Evolutionary conservation across 768 basidiomycete species (phyloP).

Genomic region (Tephrocybe sp.): DNA sequence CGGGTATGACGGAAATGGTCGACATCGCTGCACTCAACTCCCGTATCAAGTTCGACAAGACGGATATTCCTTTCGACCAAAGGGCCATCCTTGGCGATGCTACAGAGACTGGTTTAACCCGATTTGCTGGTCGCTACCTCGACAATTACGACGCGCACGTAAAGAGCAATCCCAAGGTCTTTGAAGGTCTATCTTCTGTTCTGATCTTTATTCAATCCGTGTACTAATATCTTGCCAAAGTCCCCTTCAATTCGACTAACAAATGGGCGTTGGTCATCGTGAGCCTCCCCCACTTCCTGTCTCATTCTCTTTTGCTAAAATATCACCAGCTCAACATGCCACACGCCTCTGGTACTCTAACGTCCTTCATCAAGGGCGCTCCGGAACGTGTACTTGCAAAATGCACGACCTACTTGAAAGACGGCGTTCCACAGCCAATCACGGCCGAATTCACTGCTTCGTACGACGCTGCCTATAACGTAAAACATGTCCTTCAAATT

Average conservation of each 20-base stretch:
- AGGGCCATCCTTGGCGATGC: slow-evolving; percentile 68
- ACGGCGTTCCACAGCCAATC: slow-evolving; percentile 47
- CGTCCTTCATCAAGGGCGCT: slow-evolving; percentile 66
- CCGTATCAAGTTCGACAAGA: slow-evolving; percentile 67
- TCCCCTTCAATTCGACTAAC: slow-evolving; percentile 73
- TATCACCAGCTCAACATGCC: slow-evolving; percentile 51
- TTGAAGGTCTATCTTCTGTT: slow-evolving; percentile 42
- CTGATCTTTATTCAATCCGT: not conserved
- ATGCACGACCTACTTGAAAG: slow-evolving; percentile 58
- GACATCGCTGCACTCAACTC: slow-evolving; percentile 68
- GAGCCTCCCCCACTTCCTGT: slow-evolving; percentile 21
- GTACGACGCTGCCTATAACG: slow-evolving; percentile 65
- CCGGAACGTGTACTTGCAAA: slow-evolving; percentile 69
- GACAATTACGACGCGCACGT: slow-evolving; percentile 54
- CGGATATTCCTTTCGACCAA: slow-evolving; percentile 60
- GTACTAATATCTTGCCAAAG: slow-evolving; percentile 26
- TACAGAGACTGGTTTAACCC: slow-evolving; percentile 72
- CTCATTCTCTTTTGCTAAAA: not conserved
- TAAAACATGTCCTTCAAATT: slow-evolving; percentile 24
- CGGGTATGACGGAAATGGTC: slow-evolving; percentile 67
- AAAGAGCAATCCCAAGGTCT: slow-evolving; percentile 56
- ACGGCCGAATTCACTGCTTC: slow-evolving; percentile 51
- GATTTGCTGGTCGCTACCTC: slow-evolving; percentile 61
- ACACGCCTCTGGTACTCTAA: slow-evolving; percentile 47
- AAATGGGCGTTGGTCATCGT: slow-evolving; percentile 76